A percentile compares a stretch with the other conserved stretches of the same genome.
These are phyloP conservation scores for Calonectria leucothoes DNA, from an alignment of 2,329 filamentous ascomycete genomes.

Conservation along the genomic window DNA sequence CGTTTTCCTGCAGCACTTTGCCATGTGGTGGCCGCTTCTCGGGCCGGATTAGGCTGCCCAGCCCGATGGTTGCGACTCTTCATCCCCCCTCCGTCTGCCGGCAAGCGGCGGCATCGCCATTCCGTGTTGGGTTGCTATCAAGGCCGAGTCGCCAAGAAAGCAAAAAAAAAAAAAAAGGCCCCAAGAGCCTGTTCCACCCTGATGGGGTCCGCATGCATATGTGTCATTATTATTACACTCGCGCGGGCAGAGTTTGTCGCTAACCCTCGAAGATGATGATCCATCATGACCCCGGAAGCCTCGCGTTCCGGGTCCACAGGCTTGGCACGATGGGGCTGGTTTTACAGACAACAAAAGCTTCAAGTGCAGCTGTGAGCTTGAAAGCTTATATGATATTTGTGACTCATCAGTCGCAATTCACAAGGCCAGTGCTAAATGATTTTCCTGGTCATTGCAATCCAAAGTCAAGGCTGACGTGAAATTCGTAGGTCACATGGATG, in stretches of 20 bases:
- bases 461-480: neutral
- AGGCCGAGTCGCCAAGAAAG: neutral
- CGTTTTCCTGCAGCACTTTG: neutral
- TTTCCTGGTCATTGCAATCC: neutral
- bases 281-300: neutral
- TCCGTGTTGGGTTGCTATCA: neutral
- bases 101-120: neutral
- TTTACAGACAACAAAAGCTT: too few relatives aligned
- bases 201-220: neutral
- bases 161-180: too few relatives aligned
- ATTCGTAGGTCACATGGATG: too few relatives aligned
- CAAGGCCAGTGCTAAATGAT: neutral
- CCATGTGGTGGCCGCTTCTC: neutral
- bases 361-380: too few relatives aligned
- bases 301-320: neutral
- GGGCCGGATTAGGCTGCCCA: neutral
- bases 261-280: neutral
- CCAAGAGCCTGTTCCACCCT: neutral
- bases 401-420: neutral
- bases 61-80: neutral
- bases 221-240: neutral
- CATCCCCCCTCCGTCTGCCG: neutral
- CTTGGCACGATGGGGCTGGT: neutral
- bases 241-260: neutral
- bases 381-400: neutral